Evolutionary conservation across 2,329 filamentous ascomycete genomes (phyloP), one percentile per base, ranked within the genome.

Genomic region (Exutisphaerella laricina): DNA sequence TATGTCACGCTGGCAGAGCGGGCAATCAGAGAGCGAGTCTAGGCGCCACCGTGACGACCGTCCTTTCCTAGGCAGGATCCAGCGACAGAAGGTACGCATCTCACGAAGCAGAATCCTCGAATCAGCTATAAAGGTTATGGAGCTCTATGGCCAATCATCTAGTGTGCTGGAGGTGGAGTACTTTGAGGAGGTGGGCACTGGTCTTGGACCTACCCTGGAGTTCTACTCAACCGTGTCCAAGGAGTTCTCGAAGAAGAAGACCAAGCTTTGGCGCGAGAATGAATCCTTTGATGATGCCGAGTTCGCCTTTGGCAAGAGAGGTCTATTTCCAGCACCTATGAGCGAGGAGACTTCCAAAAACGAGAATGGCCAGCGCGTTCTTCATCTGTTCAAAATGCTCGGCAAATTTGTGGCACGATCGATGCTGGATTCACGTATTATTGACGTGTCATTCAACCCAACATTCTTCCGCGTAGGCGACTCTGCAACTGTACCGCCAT

Each of bases 171-270:
- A 98, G 61, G 90, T 98, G 2, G 94, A 98, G 60, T 98, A 98
- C 60, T 98, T 98, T 55, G 92, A 97, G 58, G 92, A 98, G 67
- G 92, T 98, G 16, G 92, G 92, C 43, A 98, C 94, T 17, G 92
- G 92, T 34, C 74, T 98, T 33, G 92, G 92, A 0, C 92, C 92
- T 3, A 98, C 92, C 0, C 75, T 98, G 10, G 92, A 98, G 62
- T 98, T 98, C 64, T 98, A 98, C 67, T 95, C 92, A 0, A 94
- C 87, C 0, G 90, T 97, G 1, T 98, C 92, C 0, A 92, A 87
- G 57, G 92, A 98, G 63, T 97, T 97, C 59, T 90, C 87, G 1
- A 95, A 92, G 73, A 96, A 90, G 75, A 96, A 94, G 66, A 79
- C 96, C 40, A 95, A 89, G 70, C 78, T 98, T 4, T 98, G 94